phyloP scores from a whole-genome alignment of 2,329 filamentous ascomycete genomes.

The Talaromyces sp. region DNA sequence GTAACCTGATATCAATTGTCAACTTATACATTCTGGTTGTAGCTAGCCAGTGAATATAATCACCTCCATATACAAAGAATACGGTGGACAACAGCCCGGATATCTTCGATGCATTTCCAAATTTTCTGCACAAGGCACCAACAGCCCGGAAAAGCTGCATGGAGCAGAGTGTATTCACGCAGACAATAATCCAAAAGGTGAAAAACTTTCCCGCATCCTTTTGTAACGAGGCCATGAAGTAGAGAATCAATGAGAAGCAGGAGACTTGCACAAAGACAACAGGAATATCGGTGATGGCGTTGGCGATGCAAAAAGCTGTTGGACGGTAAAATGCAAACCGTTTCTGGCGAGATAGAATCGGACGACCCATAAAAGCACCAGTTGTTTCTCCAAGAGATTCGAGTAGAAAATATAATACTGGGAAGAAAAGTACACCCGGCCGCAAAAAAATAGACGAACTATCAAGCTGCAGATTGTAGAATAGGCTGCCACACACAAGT shows the following conservation, averaged over 20 bases:
- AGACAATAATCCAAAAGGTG: conserved; percentile 52
- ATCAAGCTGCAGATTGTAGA: conserved; percentile 48
- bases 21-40: neutral
- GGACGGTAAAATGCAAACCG: conserved; percentile 62
- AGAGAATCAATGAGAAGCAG: conserved; percentile 55
- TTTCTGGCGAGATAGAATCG: conserved; percentile 64
- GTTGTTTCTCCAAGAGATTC: conserved; percentile 56
- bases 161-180: conserved; percentile 44
- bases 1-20: conserved; percentile 45
- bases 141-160: conserved; percentile 48
- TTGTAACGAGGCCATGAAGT: conserved; percentile 53
- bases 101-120: conserved; percentile 44
- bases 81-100: conserved; percentile 35
- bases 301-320: conserved; percentile 52
- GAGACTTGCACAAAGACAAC: conserved; percentile 51
- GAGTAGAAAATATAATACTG: conserved; percentile 56
- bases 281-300: conserved; percentile 52
- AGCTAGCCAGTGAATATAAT: neutral
- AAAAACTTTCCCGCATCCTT: conserved; percentile 55
- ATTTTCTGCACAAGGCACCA: conserved; percentile 40
- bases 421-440: conserved; percentile 56
- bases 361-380: conserved; percentile 56
- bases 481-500: conserved; percentile 43
- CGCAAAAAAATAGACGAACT: conserved; percentile 51
- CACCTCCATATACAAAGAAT: conserved; percentile 49